phyloP scores from a whole-genome alignment of 2,329 filamentous ascomycete species.

The Diaporthe destruens region DNA sequence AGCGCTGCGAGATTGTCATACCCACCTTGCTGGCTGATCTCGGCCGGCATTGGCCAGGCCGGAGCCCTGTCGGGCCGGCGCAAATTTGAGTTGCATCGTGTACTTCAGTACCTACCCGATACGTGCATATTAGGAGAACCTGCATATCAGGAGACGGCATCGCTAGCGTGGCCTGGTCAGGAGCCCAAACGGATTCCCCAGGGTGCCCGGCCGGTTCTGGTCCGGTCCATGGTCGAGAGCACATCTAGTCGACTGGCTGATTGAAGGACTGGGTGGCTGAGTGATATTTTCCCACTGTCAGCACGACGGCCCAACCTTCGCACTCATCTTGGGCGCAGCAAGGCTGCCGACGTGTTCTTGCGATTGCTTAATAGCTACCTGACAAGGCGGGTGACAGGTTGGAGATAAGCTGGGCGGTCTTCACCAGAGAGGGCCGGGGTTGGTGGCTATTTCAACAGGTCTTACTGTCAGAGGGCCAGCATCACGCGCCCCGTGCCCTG shows the following conservation, averaged over 20 bases:
- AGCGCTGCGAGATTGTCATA: constrained; percentile 30
- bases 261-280: background rate
- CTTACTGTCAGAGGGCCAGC: constrained; percentile 5
- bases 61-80: constrained; percentile 27
- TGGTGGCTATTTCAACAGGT: constrained; percentile 11
- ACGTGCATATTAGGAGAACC: constrained; percentile 21
- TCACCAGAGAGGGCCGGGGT: background rate
- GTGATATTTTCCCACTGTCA: background rate
- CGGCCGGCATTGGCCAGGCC: constrained; percentile 31
- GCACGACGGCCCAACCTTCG: background rate
- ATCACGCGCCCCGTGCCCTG: constrained; percentile 30
- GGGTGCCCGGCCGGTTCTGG: constrained; percentile 8
- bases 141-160: constrained; percentile 28
- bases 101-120: background rate
- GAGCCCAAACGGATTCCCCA: constrained; percentile 30
- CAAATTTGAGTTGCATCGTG: background rate
- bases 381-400: no score
- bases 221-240: background rate
- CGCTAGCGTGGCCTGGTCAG: constrained; percentile 26
- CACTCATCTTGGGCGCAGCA: no score
- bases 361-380: no score
- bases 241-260: background rate
- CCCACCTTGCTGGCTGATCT: constrained; percentile 28
- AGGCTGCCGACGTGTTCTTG: no score
- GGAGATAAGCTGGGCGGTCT: no score